Percentiles rank a stretch among this genome's conserved stretches.
Evolutionary conservation across 805 yeast species (phyloP).

Genomic region (Metschnikowia rubicola): DNA sequence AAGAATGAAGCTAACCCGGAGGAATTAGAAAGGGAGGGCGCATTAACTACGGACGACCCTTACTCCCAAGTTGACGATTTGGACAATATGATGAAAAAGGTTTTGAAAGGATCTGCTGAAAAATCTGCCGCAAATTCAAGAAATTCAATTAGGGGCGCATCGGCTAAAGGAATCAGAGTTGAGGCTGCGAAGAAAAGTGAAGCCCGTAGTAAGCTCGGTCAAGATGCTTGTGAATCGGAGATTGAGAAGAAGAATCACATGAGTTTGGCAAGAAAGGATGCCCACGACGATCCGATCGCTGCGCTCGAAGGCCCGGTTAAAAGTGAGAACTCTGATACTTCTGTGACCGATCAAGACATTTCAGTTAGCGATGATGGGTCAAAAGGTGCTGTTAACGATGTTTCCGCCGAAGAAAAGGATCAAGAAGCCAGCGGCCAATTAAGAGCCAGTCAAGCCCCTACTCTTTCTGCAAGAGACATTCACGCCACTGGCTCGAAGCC

Average conservation of each 20-base stretch:
- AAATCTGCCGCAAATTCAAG: neutral
- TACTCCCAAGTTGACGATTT: conserved; percentile 45
- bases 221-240: no score
- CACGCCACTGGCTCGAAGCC: no score
- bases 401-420: neutral
- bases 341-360: no score
- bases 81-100: conserved; percentile 48
- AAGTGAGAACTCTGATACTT: no score
- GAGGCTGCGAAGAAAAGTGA: neutral
- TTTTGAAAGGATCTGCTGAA: conserved; percentile 24
- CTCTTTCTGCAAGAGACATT: no score
- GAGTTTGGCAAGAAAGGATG: no score
- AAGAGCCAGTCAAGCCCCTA: no score
- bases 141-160: conserved; percentile 1
- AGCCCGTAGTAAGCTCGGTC: no score
- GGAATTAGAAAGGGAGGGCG: conserved; percentile 56
- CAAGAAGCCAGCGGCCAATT: no score
- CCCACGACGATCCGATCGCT: no score
- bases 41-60: conserved; percentile 48
- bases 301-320: no score
- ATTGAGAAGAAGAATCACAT: no score
- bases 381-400: neutral
- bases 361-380: neutral
- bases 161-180: neutral
- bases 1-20: conserved; percentile 29